phyloP scores from a whole-genome alignment of 2,329 filamentous ascomycete species.

The Trichophyton verrucosum region DNA sequence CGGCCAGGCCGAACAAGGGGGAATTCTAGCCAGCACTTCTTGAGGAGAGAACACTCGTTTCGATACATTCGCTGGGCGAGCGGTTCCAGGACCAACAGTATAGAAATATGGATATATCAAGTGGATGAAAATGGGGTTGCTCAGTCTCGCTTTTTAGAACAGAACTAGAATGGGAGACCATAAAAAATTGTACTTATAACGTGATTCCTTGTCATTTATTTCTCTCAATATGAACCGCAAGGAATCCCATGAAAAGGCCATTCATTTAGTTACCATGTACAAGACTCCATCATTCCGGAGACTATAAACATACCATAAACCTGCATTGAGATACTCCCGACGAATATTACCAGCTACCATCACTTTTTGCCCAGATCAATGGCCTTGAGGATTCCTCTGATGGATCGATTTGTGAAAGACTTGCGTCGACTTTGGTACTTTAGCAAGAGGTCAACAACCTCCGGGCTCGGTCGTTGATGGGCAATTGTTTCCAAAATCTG shows the following conservation, averaged over 20 bases:
- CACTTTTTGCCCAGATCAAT: conserved; percentile 6
- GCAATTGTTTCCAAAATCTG: conserved; percentile 9
- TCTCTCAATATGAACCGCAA: neutral
- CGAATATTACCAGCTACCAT: neutral
- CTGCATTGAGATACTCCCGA: neutral
- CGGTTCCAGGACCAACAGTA: neutral
- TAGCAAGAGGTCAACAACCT: neutral
- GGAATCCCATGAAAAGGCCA: neutral
- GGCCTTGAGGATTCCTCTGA: conserved; percentile 2
- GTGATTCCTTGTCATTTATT: neutral
- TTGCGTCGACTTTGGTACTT: conserved; percentile 1
- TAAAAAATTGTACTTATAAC: conserved; percentile 1
- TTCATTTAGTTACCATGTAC: neutral
- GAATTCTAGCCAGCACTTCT: conserved; percentile 26
- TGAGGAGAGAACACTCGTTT: conserved; percentile 15
- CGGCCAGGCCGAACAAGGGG: conserved; percentile 24
- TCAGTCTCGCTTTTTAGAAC: neutral
- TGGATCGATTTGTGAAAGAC: conserved; percentile 4
- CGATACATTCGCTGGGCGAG: neutral
- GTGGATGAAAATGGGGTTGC: neutral
- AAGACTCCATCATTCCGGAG: neutral
- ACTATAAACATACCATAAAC: neutral
- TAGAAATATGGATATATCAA: neutral
- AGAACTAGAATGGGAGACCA: neutral
- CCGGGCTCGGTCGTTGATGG: conserved; percentile 6